Base-by-base conservation (phyloP, 768 basidiomycete genomes). In the Phaeotremella fagi region DNA sequence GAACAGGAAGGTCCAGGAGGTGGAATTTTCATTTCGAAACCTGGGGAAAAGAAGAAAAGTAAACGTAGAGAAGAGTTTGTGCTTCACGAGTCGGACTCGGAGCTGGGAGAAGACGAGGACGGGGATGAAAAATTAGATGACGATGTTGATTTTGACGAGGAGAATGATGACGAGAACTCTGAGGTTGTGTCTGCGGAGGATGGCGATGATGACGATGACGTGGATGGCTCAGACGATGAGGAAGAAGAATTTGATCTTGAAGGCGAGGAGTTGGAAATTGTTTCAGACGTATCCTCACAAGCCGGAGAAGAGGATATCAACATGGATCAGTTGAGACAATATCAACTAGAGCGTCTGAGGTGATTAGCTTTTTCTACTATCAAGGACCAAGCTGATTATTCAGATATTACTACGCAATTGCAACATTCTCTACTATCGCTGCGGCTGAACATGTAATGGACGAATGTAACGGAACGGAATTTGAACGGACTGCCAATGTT, bases 401-500 rank as follows among this genome's bases (percentile, higher is more conserved):
- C 18, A 44, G 91, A 53, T 99, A 97, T 72, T 94, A 88, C 70
- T 99, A 97, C 75, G 94, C 94, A 14, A 81, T 99, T 49, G 84
- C 90, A 1, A 87, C 88, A 47, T 98, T 90, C 75, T 87, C 92
- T 64, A 80, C 85, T 1, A 78, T 82, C 9, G 80, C 83, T 28
- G 80, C 90, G 3, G 89, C 92, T 7, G 78, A 81, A 1, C 85
- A 90, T 68, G 82, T 92, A 26, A 87, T 86, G 68, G 75, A 80
- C 27, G 91, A 98, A 70, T 80, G 97, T 23, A 88, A 97, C 60
- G 91, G 90, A 15, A 88, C 94, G 1, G 95, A 99, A 72, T 81
- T 98, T 15, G 95, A 98, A 73, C 84, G 90, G 26, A 95, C 94
- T 1, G 94, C 95, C 2, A 99, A 99, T 71, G 81, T 97, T 5